Evolutionary conservation across 78 protist species (phyloP).

Genomic region (Polysphondylium violaceum): DNA sequence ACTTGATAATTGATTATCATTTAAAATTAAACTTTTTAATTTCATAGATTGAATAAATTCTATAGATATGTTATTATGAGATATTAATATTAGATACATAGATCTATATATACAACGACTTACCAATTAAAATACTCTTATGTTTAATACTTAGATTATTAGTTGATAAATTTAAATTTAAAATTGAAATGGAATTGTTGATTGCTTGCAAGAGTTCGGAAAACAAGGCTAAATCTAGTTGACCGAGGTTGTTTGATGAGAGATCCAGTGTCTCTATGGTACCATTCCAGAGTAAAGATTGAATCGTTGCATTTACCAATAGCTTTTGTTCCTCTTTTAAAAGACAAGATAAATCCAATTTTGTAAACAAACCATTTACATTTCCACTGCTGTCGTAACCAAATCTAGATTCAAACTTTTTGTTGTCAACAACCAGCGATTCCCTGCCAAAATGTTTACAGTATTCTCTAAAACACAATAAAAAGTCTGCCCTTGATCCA

Average conservation of each 20-base stretch:
- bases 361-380: slow-evolving; percentile 19
- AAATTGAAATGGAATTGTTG: slow-evolving; percentile 30
- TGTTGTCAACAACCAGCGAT: too few species aligned
- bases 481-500: slow-evolving; percentile 29
- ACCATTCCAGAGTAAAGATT: slow-evolving; percentile 57
- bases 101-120: neutral
- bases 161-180: slow-evolving; percentile 26
- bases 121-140: slow-evolving; percentile 55
- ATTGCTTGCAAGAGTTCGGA: slow-evolving; percentile 37
- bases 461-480: slow-evolving; percentile 25
- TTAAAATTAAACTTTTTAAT: slow-evolving; percentile 36
- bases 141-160: slow-evolving; percentile 24
- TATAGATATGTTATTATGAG: neutral
- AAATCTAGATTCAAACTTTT: too few species aligned
- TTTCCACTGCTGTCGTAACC: too few species aligned
- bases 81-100: neutral
- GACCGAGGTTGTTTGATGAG: slow-evolving; percentile 15
- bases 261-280: slow-evolving; percentile 30
- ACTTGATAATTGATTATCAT: slow-evolving; percentile 23
- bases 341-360: slow-evolving; percentile 24
- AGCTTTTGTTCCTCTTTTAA: slow-evolving; percentile 48
- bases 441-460: neutral
- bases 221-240: slow-evolving; percentile 16
- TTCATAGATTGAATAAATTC: slow-evolving; percentile 75
- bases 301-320: neutral